These are phyloP conservation scores for Diplocarpon mali DNA, from an alignment of 2,329 filamentous ascomycete species.

Conservation along the genomic window DNA sequence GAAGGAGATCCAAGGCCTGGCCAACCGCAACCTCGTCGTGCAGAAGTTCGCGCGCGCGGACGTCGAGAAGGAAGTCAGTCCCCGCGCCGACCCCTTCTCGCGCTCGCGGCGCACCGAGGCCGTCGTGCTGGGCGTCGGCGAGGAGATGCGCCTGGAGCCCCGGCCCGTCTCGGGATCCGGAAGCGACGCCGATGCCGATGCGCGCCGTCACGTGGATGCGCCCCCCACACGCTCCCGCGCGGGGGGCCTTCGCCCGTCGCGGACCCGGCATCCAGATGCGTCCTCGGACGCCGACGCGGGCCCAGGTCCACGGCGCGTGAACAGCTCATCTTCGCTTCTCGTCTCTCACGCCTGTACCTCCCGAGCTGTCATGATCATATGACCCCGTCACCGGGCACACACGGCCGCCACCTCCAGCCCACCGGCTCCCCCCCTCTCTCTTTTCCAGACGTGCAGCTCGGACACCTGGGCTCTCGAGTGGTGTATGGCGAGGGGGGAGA, in stretches of 20 bases:
- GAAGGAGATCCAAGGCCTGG: constrained; percentile 43
- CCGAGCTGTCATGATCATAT: no score
- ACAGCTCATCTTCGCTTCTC: background rate
- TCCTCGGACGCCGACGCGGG: background rate
- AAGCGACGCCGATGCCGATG: background rate
- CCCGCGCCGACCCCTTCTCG: constrained; percentile 16
- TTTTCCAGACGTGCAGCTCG: no score
- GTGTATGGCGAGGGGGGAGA: no score
- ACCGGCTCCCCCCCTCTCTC: no score
- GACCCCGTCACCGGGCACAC: no score
- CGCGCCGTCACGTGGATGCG: background rate
- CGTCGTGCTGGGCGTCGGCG: constrained; percentile 28
- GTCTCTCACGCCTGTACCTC: no score
- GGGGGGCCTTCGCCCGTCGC: no score
- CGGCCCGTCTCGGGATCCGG: background rate
- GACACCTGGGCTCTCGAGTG: no score
- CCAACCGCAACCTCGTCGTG: constrained; percentile 39
- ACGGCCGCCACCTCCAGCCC: no score
- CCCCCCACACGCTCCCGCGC: no score
- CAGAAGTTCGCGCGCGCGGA: constrained; percentile 35
- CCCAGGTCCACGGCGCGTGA: no score
- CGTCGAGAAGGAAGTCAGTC: constrained; percentile 30
- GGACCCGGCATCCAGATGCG: background rate
- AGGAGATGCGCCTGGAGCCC: constrained; percentile 2
- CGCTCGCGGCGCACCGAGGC: constrained; percentile 29